A percentile compares a stretch with the other conserved stretches of the same genome.
These are phyloP conservation scores for Diaporthe ampelina DNA, from an alignment of 2,329 filamentous ascomycete genomes.

Conservation along the genomic window DNA sequence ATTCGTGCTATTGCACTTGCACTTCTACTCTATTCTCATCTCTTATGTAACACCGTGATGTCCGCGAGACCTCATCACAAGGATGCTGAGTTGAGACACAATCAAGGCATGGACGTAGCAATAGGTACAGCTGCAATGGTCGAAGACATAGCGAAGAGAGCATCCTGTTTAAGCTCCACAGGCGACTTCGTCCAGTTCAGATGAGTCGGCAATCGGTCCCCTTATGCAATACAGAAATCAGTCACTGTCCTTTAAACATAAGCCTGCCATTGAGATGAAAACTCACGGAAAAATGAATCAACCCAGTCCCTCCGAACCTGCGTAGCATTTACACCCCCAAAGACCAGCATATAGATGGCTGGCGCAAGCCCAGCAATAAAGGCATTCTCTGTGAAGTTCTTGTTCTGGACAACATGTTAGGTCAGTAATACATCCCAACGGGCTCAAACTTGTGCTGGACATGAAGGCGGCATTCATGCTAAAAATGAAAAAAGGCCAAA, in stretches of 20 bases:
- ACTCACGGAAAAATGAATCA: slow-evolving; percentile 44
- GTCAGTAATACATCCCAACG: background rate
- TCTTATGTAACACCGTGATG: background rate
- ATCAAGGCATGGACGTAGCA: slow-evolving; percentile 1
- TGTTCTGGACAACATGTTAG: background rate
- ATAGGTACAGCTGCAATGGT: slow-evolving; percentile 13
- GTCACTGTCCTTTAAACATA: background rate
- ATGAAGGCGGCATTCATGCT: no score
- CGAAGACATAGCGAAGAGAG: slow-evolving; percentile 23
- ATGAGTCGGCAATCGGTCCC: slow-evolving; percentile 23
- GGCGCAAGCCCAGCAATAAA: slow-evolving; percentile 38
- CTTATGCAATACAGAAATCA: background rate
- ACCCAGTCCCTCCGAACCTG: slow-evolving; percentile 44
- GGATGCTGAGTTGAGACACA: no score
- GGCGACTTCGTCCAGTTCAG: slow-evolving; percentile 26
- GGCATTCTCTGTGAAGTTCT: background rate
- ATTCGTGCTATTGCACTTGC: background rate
- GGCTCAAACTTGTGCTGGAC: no score
- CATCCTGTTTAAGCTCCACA: slow-evolving; percentile 5
- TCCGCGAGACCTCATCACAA: no score
- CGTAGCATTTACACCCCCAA: slow-evolving; percentile 42
- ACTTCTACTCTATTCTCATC: background rate
- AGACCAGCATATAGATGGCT: slow-evolving; percentile 42
- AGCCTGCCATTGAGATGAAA: background rate
- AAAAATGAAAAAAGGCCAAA: no score